Conservation (phyloP, 352 stramenopile genomes). For the Peronosclerospora sorghi region DNA sequence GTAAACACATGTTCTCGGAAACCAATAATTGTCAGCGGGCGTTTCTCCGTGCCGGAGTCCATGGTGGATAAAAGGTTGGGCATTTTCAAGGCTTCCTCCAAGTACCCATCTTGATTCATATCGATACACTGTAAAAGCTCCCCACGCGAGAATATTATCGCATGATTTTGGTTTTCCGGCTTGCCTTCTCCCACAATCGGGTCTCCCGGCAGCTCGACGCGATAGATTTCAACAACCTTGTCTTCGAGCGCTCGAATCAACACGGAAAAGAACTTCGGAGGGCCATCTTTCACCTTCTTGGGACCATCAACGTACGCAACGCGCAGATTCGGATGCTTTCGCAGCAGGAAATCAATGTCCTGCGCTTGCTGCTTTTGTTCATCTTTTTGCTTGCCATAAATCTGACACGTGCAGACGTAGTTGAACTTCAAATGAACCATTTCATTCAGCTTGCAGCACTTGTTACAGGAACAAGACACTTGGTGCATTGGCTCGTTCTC, state of each 20-base stretch:
- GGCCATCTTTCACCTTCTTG: conserved; percentile 79
- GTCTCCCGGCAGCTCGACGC: conserved; percentile 64
- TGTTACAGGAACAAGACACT: conserved; percentile 60
- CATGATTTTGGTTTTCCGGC: conserved; percentile 80
- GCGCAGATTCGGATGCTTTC: conserved; percentile 60
- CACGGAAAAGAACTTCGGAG: conserved; percentile 74
- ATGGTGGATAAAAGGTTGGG: conserved; percentile 74
- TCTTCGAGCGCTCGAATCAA: conserved; percentile 58
- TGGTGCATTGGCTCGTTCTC: conserved; percentile 80
- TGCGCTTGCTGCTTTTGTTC: conserved; percentile 72
- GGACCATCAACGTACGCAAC: conserved; percentile 72
- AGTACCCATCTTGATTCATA: conserved; percentile 82
- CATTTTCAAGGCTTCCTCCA: conserved; percentile 75
- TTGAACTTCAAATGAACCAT: conserved; percentile 82
- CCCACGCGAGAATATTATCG: conserved; percentile 71
- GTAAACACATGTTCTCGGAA: conserved; percentile 84
- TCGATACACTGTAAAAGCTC: conserved; percentile 82
- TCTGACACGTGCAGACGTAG: conserved; percentile 82
- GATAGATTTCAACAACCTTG: conserved; percentile 68
- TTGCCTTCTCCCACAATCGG: conserved; percentile 80
- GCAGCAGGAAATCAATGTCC: conserved; percentile 64
- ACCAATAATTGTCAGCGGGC: conserved; percentile 72
- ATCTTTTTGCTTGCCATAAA: conserved; percentile 78
- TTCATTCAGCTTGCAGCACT: conserved; percentile 66
- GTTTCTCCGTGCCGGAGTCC: conserved; percentile 52